Percentiles rank a stretch among this genome's conserved stretches.
Evolutionary conservation across 2,329 filamentous ascomycete species (phyloP).

Genomic region (Tolypocladium sp.): DNA sequence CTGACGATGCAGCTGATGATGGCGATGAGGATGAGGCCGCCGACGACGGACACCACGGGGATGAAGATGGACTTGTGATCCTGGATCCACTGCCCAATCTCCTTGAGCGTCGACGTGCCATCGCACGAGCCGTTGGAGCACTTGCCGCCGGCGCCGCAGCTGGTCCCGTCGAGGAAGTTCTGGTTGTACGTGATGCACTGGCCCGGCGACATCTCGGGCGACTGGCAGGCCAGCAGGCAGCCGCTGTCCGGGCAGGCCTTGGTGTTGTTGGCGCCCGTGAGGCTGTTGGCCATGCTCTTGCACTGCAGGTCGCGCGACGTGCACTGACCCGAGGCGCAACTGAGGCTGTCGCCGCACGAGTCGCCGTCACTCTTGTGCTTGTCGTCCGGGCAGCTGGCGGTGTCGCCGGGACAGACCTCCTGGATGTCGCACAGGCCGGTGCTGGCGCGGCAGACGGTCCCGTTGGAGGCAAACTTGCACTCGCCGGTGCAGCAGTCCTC

Average conservation of each 20-base stretch:
- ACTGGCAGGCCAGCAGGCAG: slow-evolving; percentile 70
- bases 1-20: slow-evolving; percentile 58
- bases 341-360: slow-evolving; percentile 60
- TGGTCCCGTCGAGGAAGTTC: slow-evolving; percentile 88
- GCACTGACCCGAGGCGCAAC: slow-evolving; percentile 88
- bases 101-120: slow-evolving; percentile 58
- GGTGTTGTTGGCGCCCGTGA: slow-evolving; percentile 66
- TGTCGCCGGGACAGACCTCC: slow-evolving; percentile 70
- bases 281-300: slow-evolving; percentile 69
- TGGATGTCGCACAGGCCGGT: slow-evolving; percentile 76
- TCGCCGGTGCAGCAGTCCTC: slow-evolving; percentile 67
- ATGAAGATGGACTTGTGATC: slow-evolving; percentile 76
- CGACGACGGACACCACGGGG: slow-evolving; percentile 63
- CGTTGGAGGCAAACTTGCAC: slow-evolving; percentile 59
- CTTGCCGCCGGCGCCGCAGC: slow-evolving; percentile 68
- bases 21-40: slow-evolving; percentile 60
- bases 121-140: slow-evolving; percentile 73
- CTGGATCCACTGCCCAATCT: slow-evolving; percentile 68
- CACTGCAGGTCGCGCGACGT: slow-evolving; percentile 89
- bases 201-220: slow-evolving; percentile 54
- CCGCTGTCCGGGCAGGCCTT: slow-evolving; percentile 59
- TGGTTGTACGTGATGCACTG: slow-evolving; percentile 72
- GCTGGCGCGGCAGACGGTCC: slow-evolving; percentile 70
- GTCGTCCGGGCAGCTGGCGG: slow-evolving; percentile 67
- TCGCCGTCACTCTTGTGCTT: slow-evolving; percentile 59